These are phyloP conservation scores for Oenanthe sinensis DNA, from an alignment of 129 eudicot genomes.

Conservation along the genomic window DNA sequence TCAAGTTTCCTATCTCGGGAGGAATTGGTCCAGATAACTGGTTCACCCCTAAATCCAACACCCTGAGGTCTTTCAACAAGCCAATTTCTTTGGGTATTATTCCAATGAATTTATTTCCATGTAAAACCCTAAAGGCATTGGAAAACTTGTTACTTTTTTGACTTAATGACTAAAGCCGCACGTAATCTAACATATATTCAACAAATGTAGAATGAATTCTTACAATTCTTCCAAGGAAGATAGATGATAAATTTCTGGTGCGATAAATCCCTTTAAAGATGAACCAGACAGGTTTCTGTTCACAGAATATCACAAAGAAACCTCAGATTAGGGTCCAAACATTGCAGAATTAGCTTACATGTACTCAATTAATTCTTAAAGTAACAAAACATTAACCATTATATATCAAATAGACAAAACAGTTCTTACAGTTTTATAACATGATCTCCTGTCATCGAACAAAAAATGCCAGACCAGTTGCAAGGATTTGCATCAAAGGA, in stretches of 20 bases:
- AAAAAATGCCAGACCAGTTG: slow-evolving; percentile 70
- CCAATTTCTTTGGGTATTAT: slow-evolving; percentile 85
- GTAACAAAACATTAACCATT: not conserved
- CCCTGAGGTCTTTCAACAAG: slow-evolving; percentile 51
- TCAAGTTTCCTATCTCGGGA: slow-evolving; percentile 59
- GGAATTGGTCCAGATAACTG: slow-evolving; percentile 93
- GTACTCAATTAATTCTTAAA: not conserved
- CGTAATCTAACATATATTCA: not conserved
- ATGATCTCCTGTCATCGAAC: slow-evolving; percentile 48
- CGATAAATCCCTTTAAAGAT: slow-evolving; percentile 72
- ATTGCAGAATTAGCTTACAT: not conserved
- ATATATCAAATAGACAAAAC: slow-evolving; percentile 1
- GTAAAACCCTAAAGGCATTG: slow-evolving; percentile 45
- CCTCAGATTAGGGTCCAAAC: not conserved
- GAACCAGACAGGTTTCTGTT: slow-evolving; percentile 73
- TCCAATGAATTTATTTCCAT: slow-evolving; percentile 69
- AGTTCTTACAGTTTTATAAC: slow-evolving; percentile 68
- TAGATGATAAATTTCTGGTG: slow-evolving; percentile 56
- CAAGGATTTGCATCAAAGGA: slow-evolving; percentile 73
- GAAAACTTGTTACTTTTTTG: not conserved
- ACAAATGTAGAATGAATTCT: slow-evolving; percentile 7
- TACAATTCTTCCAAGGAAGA: slow-evolving; percentile 63
- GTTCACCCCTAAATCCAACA: slow-evolving; percentile 80
- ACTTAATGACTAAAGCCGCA: not conserved
- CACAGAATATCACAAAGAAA: not conserved